Percentiles rank a stretch among this genome's conserved stretches.
Evolutionary conservation across 2,329 filamentous ascomycete species (phyloP).

Genomic region (Chaetothyriales sp.): DNA sequence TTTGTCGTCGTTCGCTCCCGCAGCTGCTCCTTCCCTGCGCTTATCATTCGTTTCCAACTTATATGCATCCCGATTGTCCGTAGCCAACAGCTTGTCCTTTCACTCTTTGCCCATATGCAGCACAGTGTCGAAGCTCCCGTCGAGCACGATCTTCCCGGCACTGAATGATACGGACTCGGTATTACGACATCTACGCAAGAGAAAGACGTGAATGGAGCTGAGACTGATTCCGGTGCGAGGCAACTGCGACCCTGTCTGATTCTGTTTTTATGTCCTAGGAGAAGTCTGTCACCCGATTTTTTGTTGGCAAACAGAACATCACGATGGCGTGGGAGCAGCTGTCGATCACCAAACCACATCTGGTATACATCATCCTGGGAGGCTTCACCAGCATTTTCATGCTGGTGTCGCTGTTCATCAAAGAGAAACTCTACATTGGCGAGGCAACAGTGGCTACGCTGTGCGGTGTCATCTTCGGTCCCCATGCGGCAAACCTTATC

Average conservation of each 20-base stretch:
- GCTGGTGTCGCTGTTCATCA: conserved; percentile 94
- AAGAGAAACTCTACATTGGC: conserved; percentile 96
- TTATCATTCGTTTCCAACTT: not conserved
- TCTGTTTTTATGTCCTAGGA: conserved; percentile 1
- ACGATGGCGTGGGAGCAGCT: conserved; percentile 40
- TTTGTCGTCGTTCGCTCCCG: not conserved
- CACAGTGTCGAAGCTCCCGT: not conserved
- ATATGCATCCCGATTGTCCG: not conserved
- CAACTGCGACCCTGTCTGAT: not conserved
- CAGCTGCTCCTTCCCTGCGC: not conserved
- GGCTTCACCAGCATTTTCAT: conserved; percentile 97
- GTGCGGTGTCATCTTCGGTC: conserved; percentile 58
- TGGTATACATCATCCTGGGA: conserved; percentile 97
- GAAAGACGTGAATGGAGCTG: conserved; percentile 15
- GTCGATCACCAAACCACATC: conserved; percentile 75
- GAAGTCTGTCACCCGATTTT: conserved; percentile 11
- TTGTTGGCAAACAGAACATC: not conserved
- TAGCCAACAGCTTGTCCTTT: not conserved
- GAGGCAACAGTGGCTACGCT: conserved; percentile 83
- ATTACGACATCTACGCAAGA: conserved; percentile 11
- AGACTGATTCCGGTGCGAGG: not conserved
- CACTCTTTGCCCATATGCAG: not conserved
- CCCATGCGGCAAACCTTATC: conserved; percentile 52
- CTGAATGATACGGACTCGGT: conserved; percentile 13
- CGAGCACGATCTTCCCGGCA: not conserved